Evolutionary conservation across 495 filamentous ascomycete species (phyloP).

Genomic region (Glarea lozoyensis): DNA sequence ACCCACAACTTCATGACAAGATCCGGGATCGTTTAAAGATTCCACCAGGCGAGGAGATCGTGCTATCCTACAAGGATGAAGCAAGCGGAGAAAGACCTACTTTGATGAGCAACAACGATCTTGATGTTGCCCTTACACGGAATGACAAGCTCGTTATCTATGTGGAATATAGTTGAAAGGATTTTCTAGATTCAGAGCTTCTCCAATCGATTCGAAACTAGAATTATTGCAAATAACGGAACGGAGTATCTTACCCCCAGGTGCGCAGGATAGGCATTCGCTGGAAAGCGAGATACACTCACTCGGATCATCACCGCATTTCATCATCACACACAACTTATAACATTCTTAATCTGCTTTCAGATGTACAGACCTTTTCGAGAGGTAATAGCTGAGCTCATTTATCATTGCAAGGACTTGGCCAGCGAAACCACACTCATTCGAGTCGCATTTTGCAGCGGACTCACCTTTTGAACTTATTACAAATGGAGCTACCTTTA

Average conservation of each 20-base stretch:
- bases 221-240: constrained; percentile 9
- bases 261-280: constrained; percentile 10
- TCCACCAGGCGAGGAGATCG: constrained; percentile 49
- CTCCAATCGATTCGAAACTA: too few species aligned
- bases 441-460: constrained; percentile 6
- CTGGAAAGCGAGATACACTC: too few species aligned
- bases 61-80: constrained; percentile 84
- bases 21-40: constrained; percentile 70
- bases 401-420: not conserved
- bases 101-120: constrained; percentile 68
- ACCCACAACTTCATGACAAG: constrained; percentile 72
- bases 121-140: constrained; percentile 68
- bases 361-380: constrained; percentile 19
- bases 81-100: constrained; percentile 61
- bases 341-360: constrained; percentile 19
- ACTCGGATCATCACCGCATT: too few species aligned
- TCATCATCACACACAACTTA: too few species aligned
- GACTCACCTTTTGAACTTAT: constrained; percentile 8
- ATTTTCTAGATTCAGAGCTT: too few species aligned
- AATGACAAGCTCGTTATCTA: constrained; percentile 83
- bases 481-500: constrained; percentile 6
- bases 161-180: constrained; percentile 45
- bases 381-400: constrained; percentile 14
- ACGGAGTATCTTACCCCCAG: constrained; percentile 7
- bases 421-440: constrained; percentile 14